Conservation (phyloP, 2,329 filamentous ascomycete species). For the Pyricularia pennisetigena region DNA sequence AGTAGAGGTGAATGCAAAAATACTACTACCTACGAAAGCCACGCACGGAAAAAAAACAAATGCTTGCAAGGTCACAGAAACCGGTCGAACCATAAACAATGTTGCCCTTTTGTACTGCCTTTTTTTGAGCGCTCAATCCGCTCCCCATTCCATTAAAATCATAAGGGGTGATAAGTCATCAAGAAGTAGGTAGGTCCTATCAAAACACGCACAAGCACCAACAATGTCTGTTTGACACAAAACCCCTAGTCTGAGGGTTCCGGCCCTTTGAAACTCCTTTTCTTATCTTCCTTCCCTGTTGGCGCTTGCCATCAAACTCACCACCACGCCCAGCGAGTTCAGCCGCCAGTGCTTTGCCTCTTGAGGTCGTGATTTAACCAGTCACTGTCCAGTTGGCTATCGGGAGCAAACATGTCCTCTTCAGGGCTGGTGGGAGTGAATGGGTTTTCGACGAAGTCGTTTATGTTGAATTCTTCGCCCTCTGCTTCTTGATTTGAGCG, state of each 20-base stretch:
- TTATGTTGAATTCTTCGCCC: neutral
- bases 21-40: neutral
- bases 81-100: neutral
- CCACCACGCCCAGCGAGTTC: neutral
- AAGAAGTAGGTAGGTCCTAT: neutral
- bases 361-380: neutral
- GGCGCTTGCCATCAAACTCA: neutral
- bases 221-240: neutral
- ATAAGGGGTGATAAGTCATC: constrained; percentile 1
- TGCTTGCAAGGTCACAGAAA: neutral
- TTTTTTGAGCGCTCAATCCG: neutral
- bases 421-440: neutral
- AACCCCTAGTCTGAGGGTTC: neutral
- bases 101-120: no score
- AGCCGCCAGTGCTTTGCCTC: neutral
- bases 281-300: neutral
- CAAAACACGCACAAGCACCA: constrained; percentile 10
- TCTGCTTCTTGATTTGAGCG: neutral
- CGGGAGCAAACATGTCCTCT: neutral
- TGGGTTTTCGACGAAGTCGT: neutral
- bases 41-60: neutral
- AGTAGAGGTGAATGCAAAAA: neutral
- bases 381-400: neutral
- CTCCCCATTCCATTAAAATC: constrained; percentile 1
- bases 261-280: neutral